phyloP scores from a whole-genome alignment of 1,139 yeast species.

The Williopsis jadinii region DNA sequence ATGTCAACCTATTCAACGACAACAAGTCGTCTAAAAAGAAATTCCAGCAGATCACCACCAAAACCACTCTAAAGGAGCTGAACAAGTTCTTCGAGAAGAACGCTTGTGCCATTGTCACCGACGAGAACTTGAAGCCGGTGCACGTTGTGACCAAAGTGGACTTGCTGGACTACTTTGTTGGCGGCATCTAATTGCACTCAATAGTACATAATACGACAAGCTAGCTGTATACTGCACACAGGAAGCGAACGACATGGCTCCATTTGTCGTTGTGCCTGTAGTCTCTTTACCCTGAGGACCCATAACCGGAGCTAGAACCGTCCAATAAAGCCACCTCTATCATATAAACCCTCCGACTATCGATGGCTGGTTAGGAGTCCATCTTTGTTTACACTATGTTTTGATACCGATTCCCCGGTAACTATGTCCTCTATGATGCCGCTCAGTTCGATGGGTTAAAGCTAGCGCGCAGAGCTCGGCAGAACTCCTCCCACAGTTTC shows the following conservation, averaged over 20 bases:
- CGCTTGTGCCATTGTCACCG: conserved; percentile 82
- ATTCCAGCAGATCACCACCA: conserved; percentile 62
- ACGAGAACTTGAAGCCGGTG: conserved; percentile 60
- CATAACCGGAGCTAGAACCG: too few relatives aligned
- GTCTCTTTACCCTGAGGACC: too few relatives aligned
- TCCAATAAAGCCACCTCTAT: too few relatives aligned
- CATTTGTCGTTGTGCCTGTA: too few relatives aligned
- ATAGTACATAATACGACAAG: neutral
- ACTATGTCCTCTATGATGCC: too few relatives aligned
- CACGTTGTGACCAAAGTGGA: conserved; percentile 89
- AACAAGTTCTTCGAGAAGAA: conserved; percentile 81
- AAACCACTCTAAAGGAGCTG: conserved; percentile 61
- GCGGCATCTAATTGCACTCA: conserved; percentile 1
- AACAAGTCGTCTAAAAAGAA: conserved; percentile 59
- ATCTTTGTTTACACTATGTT: too few relatives aligned
- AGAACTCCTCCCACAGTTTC: too few relatives aligned
- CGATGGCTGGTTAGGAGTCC: too few relatives aligned
- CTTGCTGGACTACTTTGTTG: conserved; percentile 51
- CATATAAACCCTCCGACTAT: too few relatives aligned
- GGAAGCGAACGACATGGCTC: neutral
- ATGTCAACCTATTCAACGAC: conserved; percentile 55
- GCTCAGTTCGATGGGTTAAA: too few relatives aligned
- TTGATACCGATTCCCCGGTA: too few relatives aligned
- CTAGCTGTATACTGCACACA: neutral
- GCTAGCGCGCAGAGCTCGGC: too few relatives aligned